phyloP scores from a whole-genome alignment of 176 grass and related monocot genomes.

The Avena insularis region DNA sequence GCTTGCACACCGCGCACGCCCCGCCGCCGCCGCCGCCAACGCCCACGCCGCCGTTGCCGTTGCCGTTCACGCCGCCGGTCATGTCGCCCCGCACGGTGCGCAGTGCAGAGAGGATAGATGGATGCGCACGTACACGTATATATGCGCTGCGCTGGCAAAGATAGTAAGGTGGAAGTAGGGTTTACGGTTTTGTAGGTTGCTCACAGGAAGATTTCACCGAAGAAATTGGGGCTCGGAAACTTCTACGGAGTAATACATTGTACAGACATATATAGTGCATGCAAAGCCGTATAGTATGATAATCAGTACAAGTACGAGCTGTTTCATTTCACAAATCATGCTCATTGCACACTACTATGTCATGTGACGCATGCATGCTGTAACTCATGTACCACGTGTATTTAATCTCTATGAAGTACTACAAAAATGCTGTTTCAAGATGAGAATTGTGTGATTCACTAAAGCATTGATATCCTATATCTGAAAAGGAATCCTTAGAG shows the following conservation, averaged over 20 bases:
- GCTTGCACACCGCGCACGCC: slow-evolving; percentile 84
- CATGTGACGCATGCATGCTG: neutral
- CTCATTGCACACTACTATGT: neutral
- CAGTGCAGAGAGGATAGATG: slow-evolving; percentile 13
- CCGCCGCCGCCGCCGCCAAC: slow-evolving; percentile 37
- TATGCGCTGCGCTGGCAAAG: slow-evolving; percentile 46
- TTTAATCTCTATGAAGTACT: neutral
- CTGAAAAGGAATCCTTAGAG: neutral
- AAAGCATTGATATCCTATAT: neutral
- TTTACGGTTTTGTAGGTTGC: slow-evolving; percentile 68
- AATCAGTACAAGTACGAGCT: neutral
- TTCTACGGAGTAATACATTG: slow-evolving; percentile 24
- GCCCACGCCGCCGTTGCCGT: slow-evolving; percentile 34
- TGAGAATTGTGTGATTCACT: slow-evolving; percentile 8
- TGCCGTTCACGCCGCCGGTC: slow-evolving; percentile 48
- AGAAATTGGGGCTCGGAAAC: slow-evolving; percentile 37
- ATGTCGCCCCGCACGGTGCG: slow-evolving; percentile 25
- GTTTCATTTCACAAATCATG: neutral
- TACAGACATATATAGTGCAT: neutral
- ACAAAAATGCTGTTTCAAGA: neutral
- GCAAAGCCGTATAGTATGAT: neutral
- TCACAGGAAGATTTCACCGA: slow-evolving; percentile 67
- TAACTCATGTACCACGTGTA: neutral
- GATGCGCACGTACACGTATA: slow-evolving; percentile 45
- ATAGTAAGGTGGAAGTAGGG: slow-evolving; percentile 74